These are phyloP conservation scores for Macrophomina phaseolina DNA, from an alignment of 2,329 filamentous ascomycete genomes.

Conservation along the genomic window DNA sequence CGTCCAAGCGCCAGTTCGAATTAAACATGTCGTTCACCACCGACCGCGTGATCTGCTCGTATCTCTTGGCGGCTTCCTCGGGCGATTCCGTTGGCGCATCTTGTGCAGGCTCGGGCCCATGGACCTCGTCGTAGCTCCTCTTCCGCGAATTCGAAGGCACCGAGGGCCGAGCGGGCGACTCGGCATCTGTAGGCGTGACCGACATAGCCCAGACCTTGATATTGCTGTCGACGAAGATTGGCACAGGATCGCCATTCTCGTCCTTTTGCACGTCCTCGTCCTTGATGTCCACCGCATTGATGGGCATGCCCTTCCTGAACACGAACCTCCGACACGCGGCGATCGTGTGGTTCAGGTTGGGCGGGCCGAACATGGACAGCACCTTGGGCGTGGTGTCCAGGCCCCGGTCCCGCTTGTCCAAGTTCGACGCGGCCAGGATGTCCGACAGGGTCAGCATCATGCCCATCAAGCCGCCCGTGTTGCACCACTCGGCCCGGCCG, in stretches of 20 bases:
- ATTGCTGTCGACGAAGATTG: conserved; percentile 62
- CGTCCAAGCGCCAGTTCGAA: conserved; percentile 75
- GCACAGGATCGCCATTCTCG: conserved; percentile 59
- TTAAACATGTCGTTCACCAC: conserved; percentile 81
- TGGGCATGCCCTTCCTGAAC: conserved; percentile 79
- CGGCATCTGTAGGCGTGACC: conserved; percentile 47
- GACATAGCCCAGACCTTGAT: conserved; percentile 87
- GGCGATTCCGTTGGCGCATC: conserved; percentile 31
- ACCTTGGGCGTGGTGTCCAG: conserved; percentile 31
- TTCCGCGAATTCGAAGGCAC: conserved; percentile 28
- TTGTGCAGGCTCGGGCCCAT: conserved; percentile 38
- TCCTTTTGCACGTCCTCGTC: conserved; percentile 36
- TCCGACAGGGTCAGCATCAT: conserved; percentile 85
- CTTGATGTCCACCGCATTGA: conserved; percentile 72
- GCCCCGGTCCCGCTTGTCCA: conserved; percentile 44
- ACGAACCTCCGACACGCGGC: conserved; percentile 86
- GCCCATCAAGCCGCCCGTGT: conserved; percentile 81
- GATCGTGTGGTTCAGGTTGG: conserved; percentile 79
- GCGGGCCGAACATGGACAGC: conserved; percentile 73
- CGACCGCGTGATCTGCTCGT: conserved; percentile 61
- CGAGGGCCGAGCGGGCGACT: conserved; percentile 27
- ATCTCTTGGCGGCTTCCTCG: conserved; percentile 46
- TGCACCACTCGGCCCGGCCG: conserved; percentile 76
- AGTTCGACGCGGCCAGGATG: conserved; percentile 55
- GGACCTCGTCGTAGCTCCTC: conserved; percentile 38